Base-by-base conservation (phyloP, 164 flowering plant species). In the Piper betle region DNA sequence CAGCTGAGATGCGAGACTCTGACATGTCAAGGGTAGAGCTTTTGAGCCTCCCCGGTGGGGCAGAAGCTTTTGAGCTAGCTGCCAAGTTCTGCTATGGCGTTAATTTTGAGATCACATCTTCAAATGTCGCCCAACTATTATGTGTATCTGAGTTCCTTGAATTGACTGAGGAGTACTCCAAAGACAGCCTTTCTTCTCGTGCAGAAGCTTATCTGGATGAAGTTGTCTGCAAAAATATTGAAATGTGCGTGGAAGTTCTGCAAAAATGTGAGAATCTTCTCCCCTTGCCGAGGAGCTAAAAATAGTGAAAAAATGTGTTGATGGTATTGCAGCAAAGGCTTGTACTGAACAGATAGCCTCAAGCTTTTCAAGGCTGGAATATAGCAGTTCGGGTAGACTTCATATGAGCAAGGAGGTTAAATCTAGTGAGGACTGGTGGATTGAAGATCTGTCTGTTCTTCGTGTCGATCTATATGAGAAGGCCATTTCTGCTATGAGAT, bases 331-430 rank as follows among this genome's bases (percentile, higher is more conserved):
- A n/a, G 79, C 91, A 57, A 92, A 85, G 69, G 86, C 96, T 16
- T 87, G 96, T 59, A 82, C 75, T 5, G 98, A 92, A 77, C 96
- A 87, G 65, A 87, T 87, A 63, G 95, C 96, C 37, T 88, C 98
- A 40, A 85, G 96, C 61, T 88, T 88, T 68, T 87, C 93, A 2
- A 82, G 90, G 42, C 68, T 87, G 58, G 95, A 88, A 76, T 85
- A 89, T 61, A 89, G 96, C 79, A 81, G 91, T 76, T 87, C 95
- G 3, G 97, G 95, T 5, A 74, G 95, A 73, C 88, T 87, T 50
- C 87, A 84, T 64, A 80, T 80, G 86, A 82, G 77, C 77, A 75
- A 76, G 67, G 89, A 79, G 53, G 72, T 80, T 33, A 89, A 85
- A 66, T 73, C 81, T 65, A 88, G 77, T 19, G 82, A 79, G 10